Percentiles rank a stretch among this genome's conserved stretches.
Conservation (phyloP, 1,139 yeast species). For the Protomyces inouyei region DNA sequence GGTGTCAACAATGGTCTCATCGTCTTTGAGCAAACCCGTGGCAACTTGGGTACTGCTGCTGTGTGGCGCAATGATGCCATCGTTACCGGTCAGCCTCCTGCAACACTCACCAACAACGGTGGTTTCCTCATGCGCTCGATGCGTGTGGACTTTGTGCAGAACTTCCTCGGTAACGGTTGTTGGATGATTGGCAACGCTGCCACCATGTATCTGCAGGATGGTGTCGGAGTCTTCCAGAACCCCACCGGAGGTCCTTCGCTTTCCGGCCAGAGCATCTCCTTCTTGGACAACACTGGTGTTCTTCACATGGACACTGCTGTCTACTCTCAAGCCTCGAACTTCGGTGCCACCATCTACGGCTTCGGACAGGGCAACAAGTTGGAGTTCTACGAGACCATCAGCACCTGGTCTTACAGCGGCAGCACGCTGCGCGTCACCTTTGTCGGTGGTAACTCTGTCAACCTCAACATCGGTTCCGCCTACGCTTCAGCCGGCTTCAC, state of each 20-base stretch:
- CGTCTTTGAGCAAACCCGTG: slow-evolving; percentile 4
- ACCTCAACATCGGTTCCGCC: slow-evolving; percentile 7
- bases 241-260: slow-evolving; percentile 1
- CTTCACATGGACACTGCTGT: slow-evolving; percentile 7
- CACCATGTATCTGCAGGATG: slow-evolving; percentile 8
- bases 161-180: slow-evolving; percentile 16
- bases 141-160: slow-evolving; percentile 6
- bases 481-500: background rate
- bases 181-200: slow-evolving; percentile 7
- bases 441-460: background rate
- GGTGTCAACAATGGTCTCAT: slow-evolving; percentile 16
- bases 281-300: slow-evolving; percentile 2
- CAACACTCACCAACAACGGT: slow-evolving; percentile 9
- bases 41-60: slow-evolving; percentile 9
- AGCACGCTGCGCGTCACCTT: background rate
- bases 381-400: slow-evolving; percentile 6
- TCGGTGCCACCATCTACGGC: slow-evolving; percentile 14
- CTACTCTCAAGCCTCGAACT: background rate
- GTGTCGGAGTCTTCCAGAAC: slow-evolving; percentile 2
- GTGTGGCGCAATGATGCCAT: slow-evolving; percentile 1
- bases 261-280: slow-evolving; percentile 3
- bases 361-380: slow-evolving; percentile 8
- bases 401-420: background rate
- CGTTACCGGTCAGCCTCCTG: background rate
- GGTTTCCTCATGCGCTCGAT: slow-evolving; percentile 6